Conservation (phyloP, 78 protist genomes). For the Chrysochromulina parva region DNA sequence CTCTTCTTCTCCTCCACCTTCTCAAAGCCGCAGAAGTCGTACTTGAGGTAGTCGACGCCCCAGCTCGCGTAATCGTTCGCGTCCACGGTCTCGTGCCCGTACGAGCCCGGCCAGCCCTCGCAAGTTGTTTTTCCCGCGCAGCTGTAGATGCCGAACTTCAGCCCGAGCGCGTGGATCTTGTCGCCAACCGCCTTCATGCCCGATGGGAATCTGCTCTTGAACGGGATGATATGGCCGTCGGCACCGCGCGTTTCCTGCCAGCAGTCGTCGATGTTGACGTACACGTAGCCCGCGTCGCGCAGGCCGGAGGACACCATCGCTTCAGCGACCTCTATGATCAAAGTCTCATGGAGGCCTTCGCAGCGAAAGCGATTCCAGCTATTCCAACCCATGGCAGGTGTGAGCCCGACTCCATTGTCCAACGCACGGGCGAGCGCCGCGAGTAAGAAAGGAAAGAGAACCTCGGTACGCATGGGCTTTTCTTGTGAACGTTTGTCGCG, state of each 20-base stretch:
- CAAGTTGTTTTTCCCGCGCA: neutral
- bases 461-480: too few relatives aligned
- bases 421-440: too few relatives aligned
- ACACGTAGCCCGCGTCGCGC: neutral
- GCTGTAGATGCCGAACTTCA: neutral
- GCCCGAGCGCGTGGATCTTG: neutral
- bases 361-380: neutral
- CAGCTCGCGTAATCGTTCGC: neutral
- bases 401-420: too few relatives aligned
- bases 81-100: neutral
- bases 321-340: neutral
- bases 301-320: neutral
- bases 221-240: too few relatives aligned
- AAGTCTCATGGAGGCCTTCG: neutral
- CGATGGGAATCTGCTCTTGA: neutral
- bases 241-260: too few relatives aligned
- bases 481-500: too few relatives aligned
- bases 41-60: conserved; percentile 24
- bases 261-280: neutral
- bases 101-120: neutral
- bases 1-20: too few relatives aligned
- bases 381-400: neutral
- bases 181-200: conserved; percentile 1
- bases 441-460: too few relatives aligned
- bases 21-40: neutral